These are phyloP conservation scores for Lachnellula cervina DNA, from an alignment of 2,329 filamentous ascomycete genomes.

Conservation along the genomic window DNA sequence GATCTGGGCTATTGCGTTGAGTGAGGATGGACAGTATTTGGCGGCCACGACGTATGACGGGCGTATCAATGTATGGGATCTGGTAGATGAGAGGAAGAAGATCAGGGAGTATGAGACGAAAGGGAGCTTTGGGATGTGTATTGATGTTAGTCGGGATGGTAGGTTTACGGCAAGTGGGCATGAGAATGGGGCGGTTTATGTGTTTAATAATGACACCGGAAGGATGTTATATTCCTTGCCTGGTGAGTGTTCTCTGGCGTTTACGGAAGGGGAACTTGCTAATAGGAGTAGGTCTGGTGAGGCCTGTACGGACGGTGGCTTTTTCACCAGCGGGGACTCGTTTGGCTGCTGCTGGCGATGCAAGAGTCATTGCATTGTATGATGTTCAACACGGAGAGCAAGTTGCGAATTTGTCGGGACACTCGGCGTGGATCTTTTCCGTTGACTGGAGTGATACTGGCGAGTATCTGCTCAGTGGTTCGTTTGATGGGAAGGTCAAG, in stretches of 20 bases:
- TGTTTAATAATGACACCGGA: constrained; percentile 90
- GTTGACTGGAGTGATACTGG: constrained; percentile 92
- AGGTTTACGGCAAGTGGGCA: constrained; percentile 87
- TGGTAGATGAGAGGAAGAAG: constrained; percentile 51
- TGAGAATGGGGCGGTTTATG: constrained; percentile 84
- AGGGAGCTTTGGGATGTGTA: constrained; percentile 83
- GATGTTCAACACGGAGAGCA: constrained; percentile 91
- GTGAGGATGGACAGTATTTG: constrained; percentile 75
- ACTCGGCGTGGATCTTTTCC: constrained; percentile 82
- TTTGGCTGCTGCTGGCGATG: constrained; percentile 85
- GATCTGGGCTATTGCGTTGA: constrained; percentile 84
- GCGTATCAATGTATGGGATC: constrained; percentile 83
- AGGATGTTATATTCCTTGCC: constrained; percentile 81
- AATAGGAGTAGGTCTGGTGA: constrained; percentile 62
- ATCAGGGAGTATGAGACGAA: constrained; percentile 86
- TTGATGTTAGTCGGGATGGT: constrained; percentile 77
- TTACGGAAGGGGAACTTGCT: constrained; percentile 13
- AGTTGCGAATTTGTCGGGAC: constrained; percentile 75
- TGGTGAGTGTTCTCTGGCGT: constrained; percentile 43
- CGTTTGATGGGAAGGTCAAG: constrained; percentile 90
- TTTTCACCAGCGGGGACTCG: constrained; percentile 85
- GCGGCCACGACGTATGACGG: constrained; percentile 87
- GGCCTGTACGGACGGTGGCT: constrained; percentile 76
- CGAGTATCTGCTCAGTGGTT: constrained; percentile 82
- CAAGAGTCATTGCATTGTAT: constrained; percentile 83